Evolutionary conservation across 2,329 filamentous ascomycete genomes (phyloP), one percentile per base, ranked within the genome.

Genomic region (Didymella exigua): DNA sequence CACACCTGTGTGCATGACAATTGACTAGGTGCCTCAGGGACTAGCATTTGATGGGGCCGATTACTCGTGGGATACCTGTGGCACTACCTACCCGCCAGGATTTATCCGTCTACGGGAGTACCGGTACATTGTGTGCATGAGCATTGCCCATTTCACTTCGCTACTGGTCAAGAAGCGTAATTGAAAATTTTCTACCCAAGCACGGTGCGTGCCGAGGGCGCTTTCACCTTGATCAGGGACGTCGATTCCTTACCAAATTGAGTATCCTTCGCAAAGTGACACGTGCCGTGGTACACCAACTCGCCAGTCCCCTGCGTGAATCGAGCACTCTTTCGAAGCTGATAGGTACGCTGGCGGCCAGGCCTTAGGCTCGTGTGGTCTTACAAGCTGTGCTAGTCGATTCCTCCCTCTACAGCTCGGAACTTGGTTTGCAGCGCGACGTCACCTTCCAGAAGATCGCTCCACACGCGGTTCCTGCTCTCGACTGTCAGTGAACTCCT

Each of bases 351-450:
- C 41, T 50, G 46, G 46, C 46, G 30, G 18, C 40, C 45, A 34
- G 34, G 33, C 45, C 21, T 30, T 42, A 40, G 30, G 52, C 46
- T 42, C 42, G 40, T 31, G 63, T 65, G 54, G 59, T 66, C 64
- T 63, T 59, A 66, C 62, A 56, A 60, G 61, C 44, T 45, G 45
- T 60, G 52, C 63, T 60, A 60, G 59, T 49, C 54, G 26, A 54
- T 33, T 59, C 40, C 52, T 58, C 53, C 48, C 49, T 50, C 50
- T 58, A 50, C 58, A 58, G 6, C 49, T 65, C 65, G 58, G 63
- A 55, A 62, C 58, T 60, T 59, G 54, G 58, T 68, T 69, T 58
- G 61, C 37, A 54, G 58, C 62, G 65, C 64, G 69, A 69, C 68
- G 62, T 69, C 63, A 63, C 66, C 51, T 62, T 53, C 54, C 58